Evolutionary conservation across 225 moss, liverwort and hornwort genomes (phyloP), one percentile per base, ranked within the genome.

Genomic region (Antitrichia curtipendula): DNA sequence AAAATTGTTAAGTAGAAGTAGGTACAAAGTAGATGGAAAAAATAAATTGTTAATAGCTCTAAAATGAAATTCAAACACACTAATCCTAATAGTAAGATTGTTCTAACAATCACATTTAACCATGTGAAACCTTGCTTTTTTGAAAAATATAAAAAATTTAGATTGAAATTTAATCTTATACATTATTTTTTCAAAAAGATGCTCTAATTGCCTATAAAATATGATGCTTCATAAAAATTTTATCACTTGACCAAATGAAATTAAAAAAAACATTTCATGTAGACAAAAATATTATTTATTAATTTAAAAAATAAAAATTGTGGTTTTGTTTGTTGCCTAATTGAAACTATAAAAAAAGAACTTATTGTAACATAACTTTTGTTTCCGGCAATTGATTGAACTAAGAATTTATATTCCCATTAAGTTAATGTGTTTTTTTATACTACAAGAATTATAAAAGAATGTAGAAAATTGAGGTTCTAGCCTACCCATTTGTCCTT

Each of bases 141-240:
- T 10, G 0, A 9, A 24, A 29, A 72, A 73, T 47, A 2, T 17
- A 2, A 71, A 15, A 43, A 6, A n/a, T 10, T 45, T 6, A 72
- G 10, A 45, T 29, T 2, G 3, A 43, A 31, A 49, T 31, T 0
- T 0, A 49, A 31, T 31, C 7, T 2, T 0, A 18, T 31, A 31
- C 2, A 19, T 31, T 73, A 18, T 4, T 47, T 29, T 28, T 47
- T 31, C 5, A 29, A 1, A 0, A 47, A 73, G 4, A 49, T 49
- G 4, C 4, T 4, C 0, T 47, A 0, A 73, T 41, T 47, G 31
- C 4, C 6, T 0, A 0, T 19, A 31, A 47, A 31, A 4, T 3
- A 12, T 0, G 4, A 31, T 74, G 19, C 7, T 31, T 1, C 0
- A 49, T 31, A 6, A 71, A 28, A 28, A 45, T 28, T 2, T 72